phyloP scores from a whole-genome alignment of 2,329 filamentous ascomycete species.

The Botrytis cinerea region DNA sequence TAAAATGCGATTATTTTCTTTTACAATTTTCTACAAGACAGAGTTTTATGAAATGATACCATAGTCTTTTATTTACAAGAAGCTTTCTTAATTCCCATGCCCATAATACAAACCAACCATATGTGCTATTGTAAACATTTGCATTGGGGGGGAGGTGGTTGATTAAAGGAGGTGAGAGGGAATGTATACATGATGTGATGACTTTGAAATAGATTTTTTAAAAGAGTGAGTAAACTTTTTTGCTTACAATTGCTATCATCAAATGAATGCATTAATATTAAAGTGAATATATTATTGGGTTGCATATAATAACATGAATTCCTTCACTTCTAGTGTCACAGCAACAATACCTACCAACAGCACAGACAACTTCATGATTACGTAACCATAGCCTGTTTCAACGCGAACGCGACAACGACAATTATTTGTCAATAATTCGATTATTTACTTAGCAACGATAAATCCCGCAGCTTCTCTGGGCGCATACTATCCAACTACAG shows the following conservation, averaged over 20 bases:
- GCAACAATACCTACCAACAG: background rate
- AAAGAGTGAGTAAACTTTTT: no score
- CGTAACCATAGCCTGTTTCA: background rate
- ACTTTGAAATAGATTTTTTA: background rate
- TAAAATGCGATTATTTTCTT: background rate
- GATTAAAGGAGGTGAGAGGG: background rate
- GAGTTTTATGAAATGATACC: background rate
- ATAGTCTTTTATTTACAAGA: background rate
- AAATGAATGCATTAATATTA: background rate
- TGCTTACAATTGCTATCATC: background rate
- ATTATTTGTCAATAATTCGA: background rate
- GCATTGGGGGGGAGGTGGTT: background rate
- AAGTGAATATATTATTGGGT: background rate
- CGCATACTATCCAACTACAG: background rate
- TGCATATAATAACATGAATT: background rate
- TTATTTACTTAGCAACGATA: constrained; percentile 15
- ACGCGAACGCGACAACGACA: constrained; percentile 5
- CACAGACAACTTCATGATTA: constrained; percentile 12
- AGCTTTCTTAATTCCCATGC: background rate
- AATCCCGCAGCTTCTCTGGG: background rate
- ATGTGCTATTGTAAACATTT: background rate
- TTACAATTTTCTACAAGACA: background rate
- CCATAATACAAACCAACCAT: background rate
- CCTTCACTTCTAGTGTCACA: background rate
- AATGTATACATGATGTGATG: background rate